phyloP scores from a whole-genome alignment of 192 early-diverging fungal species.

The Entomortierella chlamydospora region DNA sequence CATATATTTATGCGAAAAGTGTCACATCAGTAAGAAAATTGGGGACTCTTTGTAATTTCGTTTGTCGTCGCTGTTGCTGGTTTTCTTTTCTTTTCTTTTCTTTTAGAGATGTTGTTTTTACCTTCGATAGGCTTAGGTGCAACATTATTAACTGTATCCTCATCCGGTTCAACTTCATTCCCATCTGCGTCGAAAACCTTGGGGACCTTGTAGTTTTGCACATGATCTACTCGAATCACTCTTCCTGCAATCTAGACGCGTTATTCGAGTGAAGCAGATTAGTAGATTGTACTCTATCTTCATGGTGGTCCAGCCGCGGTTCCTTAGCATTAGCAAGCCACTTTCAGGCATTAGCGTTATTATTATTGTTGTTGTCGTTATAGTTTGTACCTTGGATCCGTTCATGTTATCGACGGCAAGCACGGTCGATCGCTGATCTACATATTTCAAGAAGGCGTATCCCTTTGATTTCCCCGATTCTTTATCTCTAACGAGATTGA shows the following conservation, averaged over 20 bases:
- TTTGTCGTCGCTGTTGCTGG: constrained; percentile 72
- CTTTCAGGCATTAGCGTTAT: no score
- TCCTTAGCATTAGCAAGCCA: no score
- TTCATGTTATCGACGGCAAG: constrained; percentile 97
- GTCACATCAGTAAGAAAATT: no score
- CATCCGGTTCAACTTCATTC: constrained; percentile 56
- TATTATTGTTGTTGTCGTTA: no score
- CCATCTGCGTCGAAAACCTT: constrained; percentile 67
- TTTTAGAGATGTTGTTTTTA: constrained; percentile 5
- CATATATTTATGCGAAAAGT: neutral
- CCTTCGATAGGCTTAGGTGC: constrained; percentile 49
- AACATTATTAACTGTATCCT: constrained; percentile 43
- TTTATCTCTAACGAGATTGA: constrained; percentile 89
- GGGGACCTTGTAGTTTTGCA: constrained; percentile 70
- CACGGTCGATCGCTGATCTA: constrained; percentile 91
- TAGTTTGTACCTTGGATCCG: constrained; percentile 76
- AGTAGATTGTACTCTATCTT: no score
- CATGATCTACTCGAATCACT: constrained; percentile 81
- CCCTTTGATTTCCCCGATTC: constrained; percentile 89
- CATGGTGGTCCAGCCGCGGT: no score
- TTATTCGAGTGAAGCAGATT: neutral
- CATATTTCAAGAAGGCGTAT: constrained; percentile 90
- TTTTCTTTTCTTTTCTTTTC: constrained; percentile 51
- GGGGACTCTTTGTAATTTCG: constrained; percentile 4
- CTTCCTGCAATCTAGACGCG: constrained; percentile 57